phyloP scores from a whole-genome alignment of 768 basidiomycete species.

The Kwoniella dejecticola region DNA sequence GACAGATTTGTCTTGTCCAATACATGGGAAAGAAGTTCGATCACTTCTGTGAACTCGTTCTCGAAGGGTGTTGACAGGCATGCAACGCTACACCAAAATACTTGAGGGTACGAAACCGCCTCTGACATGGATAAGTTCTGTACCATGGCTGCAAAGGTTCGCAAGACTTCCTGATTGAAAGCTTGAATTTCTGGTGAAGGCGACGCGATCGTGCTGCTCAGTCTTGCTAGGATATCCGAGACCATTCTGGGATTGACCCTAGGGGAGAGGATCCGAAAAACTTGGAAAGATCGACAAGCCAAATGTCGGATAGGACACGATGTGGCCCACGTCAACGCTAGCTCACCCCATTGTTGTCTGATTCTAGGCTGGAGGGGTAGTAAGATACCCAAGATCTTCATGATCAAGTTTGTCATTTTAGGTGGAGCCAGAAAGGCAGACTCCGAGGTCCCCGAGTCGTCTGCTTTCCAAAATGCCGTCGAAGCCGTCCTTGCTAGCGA shows the following conservation, averaged over 20 bases:
- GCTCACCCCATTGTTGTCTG: slow-evolving; percentile 72
- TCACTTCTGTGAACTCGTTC: slow-evolving; percentile 70
- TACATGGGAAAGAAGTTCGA: slow-evolving; percentile 68
- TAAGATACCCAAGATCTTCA: slow-evolving; percentile 68
- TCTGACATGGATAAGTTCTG: slow-evolving; percentile 64
- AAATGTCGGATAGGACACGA: slow-evolving; percentile 80
- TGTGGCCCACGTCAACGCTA: slow-evolving; percentile 82
- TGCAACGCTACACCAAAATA: slow-evolving; percentile 84
- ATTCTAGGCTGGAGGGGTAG: slow-evolving; percentile 71
- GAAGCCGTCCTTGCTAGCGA: slow-evolving; percentile 30
- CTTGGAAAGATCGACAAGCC: slow-evolving; percentile 84
- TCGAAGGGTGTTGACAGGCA: slow-evolving; percentile 81
- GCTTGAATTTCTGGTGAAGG: slow-evolving; percentile 74
- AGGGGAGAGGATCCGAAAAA: slow-evolving; percentile 80
- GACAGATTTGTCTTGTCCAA: slow-evolving; percentile 72
- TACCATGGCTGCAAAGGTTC: slow-evolving; percentile 63
- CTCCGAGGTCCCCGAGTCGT: slow-evolving; percentile 30
- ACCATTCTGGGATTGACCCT: slow-evolving; percentile 70
- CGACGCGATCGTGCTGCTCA: slow-evolving; percentile 80
- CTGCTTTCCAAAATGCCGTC: slow-evolving; percentile 48
- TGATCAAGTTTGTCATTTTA: slow-evolving; percentile 61
- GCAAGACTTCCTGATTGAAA: slow-evolving; percentile 79
- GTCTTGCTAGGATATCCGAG: slow-evolving; percentile 74
- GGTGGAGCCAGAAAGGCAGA: slow-evolving; percentile 46
- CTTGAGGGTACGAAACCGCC: slow-evolving; percentile 67